phyloP scores from a whole-genome alignment of 768 basidiomycete genomes.

The Suillus lakei region DNA sequence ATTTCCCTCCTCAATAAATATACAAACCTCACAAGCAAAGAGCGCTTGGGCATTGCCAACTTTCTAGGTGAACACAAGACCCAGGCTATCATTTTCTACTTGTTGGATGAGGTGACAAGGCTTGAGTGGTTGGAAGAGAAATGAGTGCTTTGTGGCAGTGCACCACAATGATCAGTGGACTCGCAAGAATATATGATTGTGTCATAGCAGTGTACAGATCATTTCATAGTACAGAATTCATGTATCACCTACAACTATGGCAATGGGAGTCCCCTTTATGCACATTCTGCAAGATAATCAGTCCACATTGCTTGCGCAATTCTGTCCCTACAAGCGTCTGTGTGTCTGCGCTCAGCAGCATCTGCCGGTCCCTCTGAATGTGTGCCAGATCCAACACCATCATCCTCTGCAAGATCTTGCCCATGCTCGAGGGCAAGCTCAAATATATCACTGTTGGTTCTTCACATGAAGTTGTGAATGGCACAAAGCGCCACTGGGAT shows the following conservation, averaged over 20 bases:
- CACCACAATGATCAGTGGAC: too few relatives aligned
- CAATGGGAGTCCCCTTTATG: background rate
- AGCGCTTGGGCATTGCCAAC: too few relatives aligned
- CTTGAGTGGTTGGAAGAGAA: background rate
- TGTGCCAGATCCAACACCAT: too few relatives aligned
- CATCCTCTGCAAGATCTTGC: background rate
- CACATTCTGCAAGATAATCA: slow-evolving; percentile 13
- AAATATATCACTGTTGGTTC: slow-evolving; percentile 20
- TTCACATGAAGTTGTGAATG: slow-evolving; percentile 21
- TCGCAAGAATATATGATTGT: too few relatives aligned
- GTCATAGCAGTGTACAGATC: background rate
- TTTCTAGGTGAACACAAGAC: background rate
- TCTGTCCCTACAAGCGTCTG: slow-evolving; percentile 16
- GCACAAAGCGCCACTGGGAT: slow-evolving; percentile 25
- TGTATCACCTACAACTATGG: background rate
- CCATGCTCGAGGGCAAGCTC: background rate
- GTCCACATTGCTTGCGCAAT: slow-evolving; percentile 28
- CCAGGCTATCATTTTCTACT: background rate
- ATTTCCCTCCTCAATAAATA: too few relatives aligned
- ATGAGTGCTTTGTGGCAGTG: background rate
- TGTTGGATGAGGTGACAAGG: background rate
- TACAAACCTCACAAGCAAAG: too few relatives aligned
- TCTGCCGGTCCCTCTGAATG: slow-evolving; percentile 3
- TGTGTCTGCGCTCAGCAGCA: background rate
- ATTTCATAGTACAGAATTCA: slow-evolving; percentile 10